phyloP scores from a whole-genome alignment of 352 stramenopile genomes.

The Globisporangium camurandrum region DNA sequence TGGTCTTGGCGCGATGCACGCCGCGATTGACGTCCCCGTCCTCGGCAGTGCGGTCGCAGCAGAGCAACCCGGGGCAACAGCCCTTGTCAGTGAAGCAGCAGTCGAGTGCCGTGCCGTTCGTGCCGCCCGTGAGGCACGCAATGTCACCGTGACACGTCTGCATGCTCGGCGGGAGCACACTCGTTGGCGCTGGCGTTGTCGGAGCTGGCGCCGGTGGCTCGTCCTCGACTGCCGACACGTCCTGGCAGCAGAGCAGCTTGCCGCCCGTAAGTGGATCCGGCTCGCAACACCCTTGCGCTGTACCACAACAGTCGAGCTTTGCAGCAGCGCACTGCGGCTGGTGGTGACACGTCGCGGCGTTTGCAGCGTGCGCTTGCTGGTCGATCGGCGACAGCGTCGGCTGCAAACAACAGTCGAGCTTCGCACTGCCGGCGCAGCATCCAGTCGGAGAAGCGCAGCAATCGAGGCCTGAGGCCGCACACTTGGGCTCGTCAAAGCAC shows the following conservation, averaged over 20 bases:
- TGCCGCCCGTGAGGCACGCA: conserved; percentile 16
- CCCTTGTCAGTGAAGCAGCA: conserved; percentile 21
- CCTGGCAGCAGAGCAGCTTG: conserved; percentile 18
- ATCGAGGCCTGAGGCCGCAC: conserved; percentile 29
- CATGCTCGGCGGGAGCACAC: conserved; percentile 2
- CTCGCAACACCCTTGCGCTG: conserved; percentile 19
- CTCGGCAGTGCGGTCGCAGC: conserved; percentile 6
- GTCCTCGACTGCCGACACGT: background rate
- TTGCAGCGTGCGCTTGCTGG: background rate
- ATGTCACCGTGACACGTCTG: conserved; percentile 14
- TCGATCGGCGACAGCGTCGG: conserved; percentile 3
- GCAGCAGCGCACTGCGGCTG: conserved; percentile 23
- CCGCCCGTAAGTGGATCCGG: conserved; percentile 10
- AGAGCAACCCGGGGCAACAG: conserved; percentile 17
- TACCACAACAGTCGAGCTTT: conserved; percentile 17
- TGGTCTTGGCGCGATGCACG: background rate
- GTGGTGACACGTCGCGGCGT: conserved; percentile 17
- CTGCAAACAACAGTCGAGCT: conserved; percentile 33
- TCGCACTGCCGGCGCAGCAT: conserved; percentile 32
- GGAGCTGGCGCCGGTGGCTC: too few relatives aligned
- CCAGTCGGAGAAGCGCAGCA: conserved; percentile 33
- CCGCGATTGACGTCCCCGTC: background rate
- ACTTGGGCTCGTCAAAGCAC: conserved; percentile 36
- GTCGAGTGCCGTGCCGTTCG: conserved; percentile 14
- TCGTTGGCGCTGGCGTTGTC: background rate